Percentiles rank a stretch among this genome's conserved stretches.
phyloP scores from a whole-genome alignment of 148 eudicot species.

The Vaccinium myrtillus region DNA sequence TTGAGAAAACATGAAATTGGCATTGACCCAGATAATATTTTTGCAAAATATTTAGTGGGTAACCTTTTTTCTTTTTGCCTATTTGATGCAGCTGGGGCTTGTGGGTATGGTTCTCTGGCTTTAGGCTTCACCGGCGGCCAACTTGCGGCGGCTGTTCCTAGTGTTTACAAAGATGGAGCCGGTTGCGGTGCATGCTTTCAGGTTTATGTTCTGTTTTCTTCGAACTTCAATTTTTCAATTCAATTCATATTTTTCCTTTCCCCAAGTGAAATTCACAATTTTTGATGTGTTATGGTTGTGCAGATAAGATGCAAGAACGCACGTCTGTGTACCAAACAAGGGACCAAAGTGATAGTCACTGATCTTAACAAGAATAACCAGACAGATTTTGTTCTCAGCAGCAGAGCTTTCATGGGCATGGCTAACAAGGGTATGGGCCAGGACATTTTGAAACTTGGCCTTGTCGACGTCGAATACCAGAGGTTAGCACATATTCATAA shows the following conservation, averaged over 20 bases:
- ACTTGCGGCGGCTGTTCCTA: conserved; percentile 69
- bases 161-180: conserved; percentile 59
- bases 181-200: conserved; percentile 94
- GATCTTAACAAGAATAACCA: conserved; percentile 48
- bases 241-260: background rate
- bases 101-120: conserved; percentile 82
- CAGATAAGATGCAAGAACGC: conserved; percentile 75
- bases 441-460: conserved; percentile 46
- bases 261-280: background rate
- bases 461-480: conserved; percentile 46
- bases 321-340: conserved; percentile 45
- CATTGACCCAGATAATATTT: conserved; percentile 15
- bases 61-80: background rate
- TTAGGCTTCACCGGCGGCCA: conserved; percentile 50
- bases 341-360: conserved; percentile 50
- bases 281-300: conserved; percentile 6
- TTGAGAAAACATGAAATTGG: background rate
- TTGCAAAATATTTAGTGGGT: conserved; percentile 21
- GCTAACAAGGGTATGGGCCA: conserved; percentile 57
- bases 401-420: conserved; percentile 72
- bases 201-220: conserved; percentile 26
- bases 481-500: conserved; percentile 36
- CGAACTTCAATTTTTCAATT: background rate
- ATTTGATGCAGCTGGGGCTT: conserved; percentile 60
- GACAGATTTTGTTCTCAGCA: conserved; percentile 68